phyloP scores from a whole-genome alignment of 2,329 filamentous ascomycete genomes.

The Cryphonectria nitschkei region DNA sequence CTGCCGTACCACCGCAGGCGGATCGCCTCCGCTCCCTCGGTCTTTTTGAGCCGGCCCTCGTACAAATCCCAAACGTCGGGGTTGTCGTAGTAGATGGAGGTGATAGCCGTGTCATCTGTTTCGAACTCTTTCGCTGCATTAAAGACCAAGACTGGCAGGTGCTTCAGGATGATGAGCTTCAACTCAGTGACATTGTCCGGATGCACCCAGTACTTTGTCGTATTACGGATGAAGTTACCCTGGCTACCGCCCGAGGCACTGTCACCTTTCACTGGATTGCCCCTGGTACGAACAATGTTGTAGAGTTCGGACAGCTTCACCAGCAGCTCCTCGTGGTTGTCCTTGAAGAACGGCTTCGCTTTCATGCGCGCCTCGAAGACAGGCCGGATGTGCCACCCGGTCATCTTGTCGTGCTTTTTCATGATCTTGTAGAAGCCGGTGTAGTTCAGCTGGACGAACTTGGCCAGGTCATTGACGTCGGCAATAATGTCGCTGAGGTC shows the following conservation, averaged over 20 bases:
- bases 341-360: constrained; percentile 97
- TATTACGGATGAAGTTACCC: constrained; percentile 94
- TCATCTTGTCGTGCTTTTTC: constrained; percentile 99
- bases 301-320: constrained; percentile 94
- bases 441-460: constrained; percentile 98
- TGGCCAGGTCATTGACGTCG: constrained; percentile 95
- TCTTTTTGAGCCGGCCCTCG: constrained; percentile 93
- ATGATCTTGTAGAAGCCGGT: constrained; percentile 99
- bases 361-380: constrained; percentile 95
- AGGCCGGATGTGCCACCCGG: constrained; percentile 87
- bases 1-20: constrained; percentile 96
- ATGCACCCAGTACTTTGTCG: constrained; percentile 99
- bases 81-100: constrained; percentile 98
- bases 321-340: constrained; percentile 96
- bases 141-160: constrained; percentile 95
- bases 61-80: constrained; percentile 93
- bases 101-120: constrained; percentile 86
- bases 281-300: constrained; percentile 89
- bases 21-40: constrained; percentile 94
- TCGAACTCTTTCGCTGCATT: constrained; percentile 98
- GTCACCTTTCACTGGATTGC: constrained; percentile 90
- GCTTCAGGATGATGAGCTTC: constrained; percentile 97
- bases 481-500: constrained; percentile 97
- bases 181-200: constrained; percentile 97
- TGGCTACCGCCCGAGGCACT: constrained; percentile 88